Evolutionary conservation across 2,329 filamentous ascomycete genomes (phyloP).

Genomic region (Colletotrichum melonis): DNA sequence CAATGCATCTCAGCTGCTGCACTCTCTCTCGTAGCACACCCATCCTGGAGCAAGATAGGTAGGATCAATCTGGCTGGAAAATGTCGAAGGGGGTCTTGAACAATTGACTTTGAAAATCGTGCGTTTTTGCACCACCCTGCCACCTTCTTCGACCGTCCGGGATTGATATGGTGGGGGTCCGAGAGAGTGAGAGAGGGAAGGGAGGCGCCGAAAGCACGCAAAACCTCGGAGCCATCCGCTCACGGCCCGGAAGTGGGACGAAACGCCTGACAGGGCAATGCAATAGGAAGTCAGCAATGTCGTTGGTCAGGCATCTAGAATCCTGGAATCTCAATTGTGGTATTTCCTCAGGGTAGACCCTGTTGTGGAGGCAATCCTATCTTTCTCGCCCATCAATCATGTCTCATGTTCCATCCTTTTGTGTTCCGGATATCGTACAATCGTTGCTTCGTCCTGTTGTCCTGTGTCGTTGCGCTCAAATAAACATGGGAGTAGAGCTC

Average conservation of each 20-base stretch:
- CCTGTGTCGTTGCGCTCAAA: no score
- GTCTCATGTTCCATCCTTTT: not conserved
- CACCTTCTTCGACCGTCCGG: not conserved
- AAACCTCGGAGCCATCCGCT: not conserved
- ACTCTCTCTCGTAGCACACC: not conserved
- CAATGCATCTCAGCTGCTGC: not conserved
- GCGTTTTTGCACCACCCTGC: not conserved
- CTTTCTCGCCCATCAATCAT: not conserved
- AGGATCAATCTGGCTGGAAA: not conserved
- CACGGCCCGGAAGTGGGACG: not conserved
- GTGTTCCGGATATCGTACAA: conserved; percentile 7
- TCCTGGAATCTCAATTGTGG: not conserved
- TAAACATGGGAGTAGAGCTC: no score
- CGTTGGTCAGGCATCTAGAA: not conserved
- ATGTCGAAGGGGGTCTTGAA: not conserved
- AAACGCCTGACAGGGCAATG: not conserved
- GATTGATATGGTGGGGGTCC: not conserved
- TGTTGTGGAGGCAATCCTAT: not conserved
- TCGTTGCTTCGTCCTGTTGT: not conserved
- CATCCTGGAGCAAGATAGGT: not conserved
- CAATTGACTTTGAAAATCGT: not conserved
- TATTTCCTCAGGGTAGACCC: not conserved
- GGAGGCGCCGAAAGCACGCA: not conserved
- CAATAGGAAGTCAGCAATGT: not conserved
- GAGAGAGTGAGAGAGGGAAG: not conserved